These are phyloP conservation scores for Samsoniella hepiali DNA, from an alignment of 2,329 filamentous ascomycete species.

Conservation along the genomic window DNA sequence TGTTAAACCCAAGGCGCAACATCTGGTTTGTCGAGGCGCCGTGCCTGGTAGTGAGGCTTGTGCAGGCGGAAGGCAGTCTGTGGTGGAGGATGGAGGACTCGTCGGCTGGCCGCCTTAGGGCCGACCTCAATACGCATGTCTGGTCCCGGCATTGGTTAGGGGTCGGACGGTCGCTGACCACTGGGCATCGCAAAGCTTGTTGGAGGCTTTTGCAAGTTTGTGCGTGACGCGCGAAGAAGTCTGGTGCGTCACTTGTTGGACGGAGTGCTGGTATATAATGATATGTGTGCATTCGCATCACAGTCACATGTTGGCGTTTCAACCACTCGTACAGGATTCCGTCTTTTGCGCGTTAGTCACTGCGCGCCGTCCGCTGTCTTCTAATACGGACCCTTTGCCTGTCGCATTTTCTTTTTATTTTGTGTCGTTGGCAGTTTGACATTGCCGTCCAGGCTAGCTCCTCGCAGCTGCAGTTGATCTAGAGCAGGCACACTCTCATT, in stretches of 20 bases:
- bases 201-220: background rate
- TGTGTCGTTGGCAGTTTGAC: background rate
- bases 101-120: conserved; percentile 4
- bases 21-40: background rate
- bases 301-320: conserved; percentile 2
- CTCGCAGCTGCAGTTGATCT: background rate
- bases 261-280: background rate
- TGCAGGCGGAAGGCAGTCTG: background rate
- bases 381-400: background rate
- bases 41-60: background rate
- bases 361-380: background rate
- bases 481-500: background rate
- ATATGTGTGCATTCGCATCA: background rate
- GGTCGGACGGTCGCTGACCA: conserved; percentile 1
- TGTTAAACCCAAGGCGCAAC: background rate
- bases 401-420: background rate
- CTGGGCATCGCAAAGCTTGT: conserved; percentile 3
- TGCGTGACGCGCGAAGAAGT: background rate
- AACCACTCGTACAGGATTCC: background rate
- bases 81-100: background rate
- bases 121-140: background rate
- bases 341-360: no score
- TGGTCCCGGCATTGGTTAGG: background rate
- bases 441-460: background rate
- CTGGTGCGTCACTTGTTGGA: background rate